Evolutionary conservation across 352 stramenopile genomes (phyloP).

Genomic region (Phytopythium cucurbitacearum): DNA sequence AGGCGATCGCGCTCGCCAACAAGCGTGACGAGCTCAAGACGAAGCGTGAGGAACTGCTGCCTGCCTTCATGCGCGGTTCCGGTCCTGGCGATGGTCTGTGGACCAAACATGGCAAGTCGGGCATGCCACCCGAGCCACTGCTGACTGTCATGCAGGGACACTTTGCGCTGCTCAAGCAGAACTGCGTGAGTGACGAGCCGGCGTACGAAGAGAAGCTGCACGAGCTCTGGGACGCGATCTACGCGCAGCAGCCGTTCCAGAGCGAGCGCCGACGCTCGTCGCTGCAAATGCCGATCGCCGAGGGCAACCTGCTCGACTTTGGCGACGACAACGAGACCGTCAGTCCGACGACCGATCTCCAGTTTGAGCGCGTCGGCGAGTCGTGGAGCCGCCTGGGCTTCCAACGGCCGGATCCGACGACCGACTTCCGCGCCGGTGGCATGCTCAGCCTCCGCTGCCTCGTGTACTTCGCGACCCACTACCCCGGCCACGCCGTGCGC

Average conservation of each 20-base stretch:
- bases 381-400: slow-evolving; percentile 82
- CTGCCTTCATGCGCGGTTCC: slow-evolving; percentile 43
- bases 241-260: slow-evolving; percentile 38
- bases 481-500: slow-evolving; percentile 53
- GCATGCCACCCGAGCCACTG: slow-evolving; percentile 47
- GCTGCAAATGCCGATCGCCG: slow-evolving; percentile 13
- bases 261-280: slow-evolving; percentile 11
- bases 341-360: slow-evolving; percentile 8
- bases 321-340: slow-evolving; percentile 11
- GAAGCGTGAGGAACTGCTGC: slow-evolving; percentile 47
- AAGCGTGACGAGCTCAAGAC: slow-evolving; percentile 65
- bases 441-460: slow-evolving; percentile 79
- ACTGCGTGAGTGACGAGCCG: slow-evolving; percentile 53
- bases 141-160: slow-evolving; percentile 62
- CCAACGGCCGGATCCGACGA: slow-evolving; percentile 80
- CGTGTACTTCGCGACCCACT: slow-evolving; percentile 75
- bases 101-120: slow-evolving; percentile 18
- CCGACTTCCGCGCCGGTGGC: slow-evolving; percentile 78
- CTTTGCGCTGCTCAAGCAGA: slow-evolving; percentile 66
- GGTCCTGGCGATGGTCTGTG: slow-evolving; percentile 11
- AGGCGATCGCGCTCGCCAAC: slow-evolving; percentile 67
- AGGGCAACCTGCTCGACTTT: slow-evolving; percentile 22
- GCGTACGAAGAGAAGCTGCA: slow-evolving; percentile 60
- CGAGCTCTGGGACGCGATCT: slow-evolving; percentile 67
- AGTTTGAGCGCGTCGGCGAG: slow-evolving; percentile 71